Base-by-base conservation (phyloP, 345 rosid species). In the Hirschfeldia incana region DNA sequence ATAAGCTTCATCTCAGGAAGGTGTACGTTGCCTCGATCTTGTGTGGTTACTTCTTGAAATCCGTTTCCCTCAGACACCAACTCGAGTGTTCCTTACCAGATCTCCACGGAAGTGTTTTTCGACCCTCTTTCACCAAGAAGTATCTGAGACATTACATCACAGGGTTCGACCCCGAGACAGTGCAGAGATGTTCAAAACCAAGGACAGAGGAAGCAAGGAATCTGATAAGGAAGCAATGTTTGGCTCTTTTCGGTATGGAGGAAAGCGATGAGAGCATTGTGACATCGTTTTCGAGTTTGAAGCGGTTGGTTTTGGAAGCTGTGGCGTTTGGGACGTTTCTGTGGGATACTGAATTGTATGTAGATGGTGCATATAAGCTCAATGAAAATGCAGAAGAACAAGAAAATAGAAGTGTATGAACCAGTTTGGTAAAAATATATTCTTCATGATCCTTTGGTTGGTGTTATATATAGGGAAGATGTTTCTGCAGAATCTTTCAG, bases 321-420 rank as follows among this genome's bases (percentile, higher is more conserved):
- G 89, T 91, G 29, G 97, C 98, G 33, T 95, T 95, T 67, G 99
- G 99, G 65, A 85, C 88, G 55, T 95, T 95, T 75, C 89, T 95
- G 26, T 93, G 98, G 99, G 99, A 93, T 17, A 81, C 89, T 1
- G 97, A 95, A 84, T 89, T 86, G 66, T 83, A 84, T 75, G 94
- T 91, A 0, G 78, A 89, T 74, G 69, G 82, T 30, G 84, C 86
- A 1, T 95, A 85, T 85, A 89, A 86, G 90, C 92, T 95, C 17
- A 82, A 70, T 66, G 80, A 42, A 7, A 76, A 71, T 71, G 77
- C 83, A 7, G 83, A 80, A 65, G 80, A 70, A 65, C 55, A 42
- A 63, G 76, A 72, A n/a, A 80, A 76, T 1, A 70, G 44, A 57
- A 80, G 74, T 76, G 44, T 80, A 55, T 80, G 73, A 84, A 82